Conservation (phyloP, 768 basidiomycete species). For the Termitomyces eurrhizus region DNA sequence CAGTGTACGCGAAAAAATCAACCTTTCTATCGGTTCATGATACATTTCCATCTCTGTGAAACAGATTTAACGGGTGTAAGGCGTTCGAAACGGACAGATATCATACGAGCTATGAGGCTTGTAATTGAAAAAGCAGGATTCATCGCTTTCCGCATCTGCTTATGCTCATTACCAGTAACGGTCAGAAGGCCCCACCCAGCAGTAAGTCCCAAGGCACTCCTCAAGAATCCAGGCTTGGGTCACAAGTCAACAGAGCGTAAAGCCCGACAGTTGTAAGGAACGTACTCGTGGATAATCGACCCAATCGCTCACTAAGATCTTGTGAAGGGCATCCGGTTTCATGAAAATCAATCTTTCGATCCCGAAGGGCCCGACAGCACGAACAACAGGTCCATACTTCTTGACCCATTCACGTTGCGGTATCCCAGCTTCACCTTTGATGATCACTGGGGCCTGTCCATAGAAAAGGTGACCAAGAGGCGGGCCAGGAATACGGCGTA, state of each 20-base stretch:
- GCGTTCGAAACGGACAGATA: neutral
- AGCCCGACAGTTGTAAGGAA: neutral
- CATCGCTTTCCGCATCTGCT: conserved; percentile 47
- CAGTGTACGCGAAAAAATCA: conserved; percentile 3
- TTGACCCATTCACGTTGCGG: conserved; percentile 46
- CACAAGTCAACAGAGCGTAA: neutral
- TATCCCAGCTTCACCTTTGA: conserved; percentile 37
- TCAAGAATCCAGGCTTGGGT: conserved; percentile 38
- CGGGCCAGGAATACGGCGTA: conserved; percentile 35
- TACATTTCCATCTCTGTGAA: conserved; percentile 41
- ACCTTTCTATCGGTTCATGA: conserved; percentile 43
- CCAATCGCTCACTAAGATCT: conserved; percentile 43
- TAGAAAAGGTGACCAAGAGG: conserved; percentile 26
- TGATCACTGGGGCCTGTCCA: conserved; percentile 37
- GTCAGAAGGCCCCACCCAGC: conserved; percentile 45
- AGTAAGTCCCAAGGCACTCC: conserved; percentile 36
- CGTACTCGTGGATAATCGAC: conserved; percentile 40
- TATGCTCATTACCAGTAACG: conserved; percentile 45
- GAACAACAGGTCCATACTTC: conserved; percentile 38
- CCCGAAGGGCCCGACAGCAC: conserved; percentile 41
- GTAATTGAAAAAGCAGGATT: conserved; percentile 49
- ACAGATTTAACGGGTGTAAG: neutral
- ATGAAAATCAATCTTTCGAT: conserved; percentile 42
- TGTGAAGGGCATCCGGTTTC: conserved; percentile 40
- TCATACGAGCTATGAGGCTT: conserved; percentile 34